Percentiles rank a stretch among this genome's conserved stretches.
These are phyloP conservation scores for Stentor coeruleus DNA, from an alignment of 73 alveolate genomes.

Conservation along the genomic window DNA sequence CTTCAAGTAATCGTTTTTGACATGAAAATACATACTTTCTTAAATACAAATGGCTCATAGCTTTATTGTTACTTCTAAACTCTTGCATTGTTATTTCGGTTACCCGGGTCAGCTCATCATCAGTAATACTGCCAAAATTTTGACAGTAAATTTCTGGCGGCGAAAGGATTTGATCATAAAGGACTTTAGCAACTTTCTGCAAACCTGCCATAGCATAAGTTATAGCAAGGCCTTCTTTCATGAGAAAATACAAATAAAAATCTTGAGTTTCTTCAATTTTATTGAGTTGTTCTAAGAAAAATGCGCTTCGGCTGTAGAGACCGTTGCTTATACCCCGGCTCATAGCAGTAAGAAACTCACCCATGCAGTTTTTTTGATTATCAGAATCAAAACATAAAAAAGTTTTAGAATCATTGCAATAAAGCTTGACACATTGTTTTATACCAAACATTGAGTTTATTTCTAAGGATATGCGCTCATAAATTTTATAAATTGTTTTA, in stretches of 20 bases:
- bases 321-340: background rate
- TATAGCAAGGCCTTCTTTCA: constrained; percentile 27
- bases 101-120: background rate
- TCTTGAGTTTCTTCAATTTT: background rate
- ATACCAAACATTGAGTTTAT: constrained; percentile 16
- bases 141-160: constrained; percentile 12
- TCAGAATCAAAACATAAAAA: background rate
- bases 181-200: background rate
- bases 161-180: background rate
- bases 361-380: background rate
- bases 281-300: background rate
- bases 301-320: constrained; percentile 7
- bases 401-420: background rate
- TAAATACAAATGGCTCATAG: background rate
- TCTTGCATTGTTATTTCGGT: constrained; percentile 19
- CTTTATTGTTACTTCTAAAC: background rate
- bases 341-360: constrained; percentile 6
- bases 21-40: constrained; percentile 4
- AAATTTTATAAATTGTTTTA: background rate
- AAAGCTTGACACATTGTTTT: constrained; percentile 7
- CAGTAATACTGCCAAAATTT: background rate
- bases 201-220: constrained; percentile 19
- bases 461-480: background rate
- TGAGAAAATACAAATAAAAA: background rate
- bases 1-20: background rate